Percentiles rank a stretch among this genome's conserved stretches.
Evolutionary conservation across 495 filamentous ascomycete genomes (phyloP).

Genomic region (Neurospora sp.): DNA sequence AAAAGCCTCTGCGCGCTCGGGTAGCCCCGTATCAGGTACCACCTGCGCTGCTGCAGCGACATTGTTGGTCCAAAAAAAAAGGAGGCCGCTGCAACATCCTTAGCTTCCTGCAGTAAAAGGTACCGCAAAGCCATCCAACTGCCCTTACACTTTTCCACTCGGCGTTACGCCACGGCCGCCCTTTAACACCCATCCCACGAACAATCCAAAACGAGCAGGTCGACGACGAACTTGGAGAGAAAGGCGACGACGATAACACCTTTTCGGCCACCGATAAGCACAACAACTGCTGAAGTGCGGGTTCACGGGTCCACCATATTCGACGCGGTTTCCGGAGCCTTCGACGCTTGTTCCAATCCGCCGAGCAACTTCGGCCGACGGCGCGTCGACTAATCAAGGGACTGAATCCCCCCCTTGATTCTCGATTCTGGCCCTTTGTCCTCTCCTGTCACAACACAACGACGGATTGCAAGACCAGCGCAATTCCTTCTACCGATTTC

Average conservation of each 20-base stretch:
- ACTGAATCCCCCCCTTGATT: background rate
- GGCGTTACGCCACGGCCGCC: slow-evolving; percentile 13
- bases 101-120: slow-evolving; percentile 1
- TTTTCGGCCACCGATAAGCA: background rate
- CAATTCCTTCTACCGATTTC: background rate
- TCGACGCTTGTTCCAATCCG: background rate
- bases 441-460: background rate
- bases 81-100: slow-evolving; percentile 3
- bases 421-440: background rate
- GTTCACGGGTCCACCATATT: background rate
- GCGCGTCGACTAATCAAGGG: background rate
- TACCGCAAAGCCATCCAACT: background rate
- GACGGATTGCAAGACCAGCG: background rate
- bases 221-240: slow-evolving; percentile 4
- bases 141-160: slow-evolving; percentile 6
- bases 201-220: slow-evolving; percentile 5
- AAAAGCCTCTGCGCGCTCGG: background rate
- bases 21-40: slow-evolving; percentile 1
- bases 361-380: background rate
- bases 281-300: background rate
- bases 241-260: background rate
- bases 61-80: slow-evolving; percentile 3
- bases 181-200: slow-evolving; percentile 5
- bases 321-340: background rate
- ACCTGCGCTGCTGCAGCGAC: background rate